These are phyloP conservation scores for Gnomoniopsis smithogilvyi DNA, from an alignment of 2,329 filamentous ascomycete species.

Conservation along the genomic window DNA sequence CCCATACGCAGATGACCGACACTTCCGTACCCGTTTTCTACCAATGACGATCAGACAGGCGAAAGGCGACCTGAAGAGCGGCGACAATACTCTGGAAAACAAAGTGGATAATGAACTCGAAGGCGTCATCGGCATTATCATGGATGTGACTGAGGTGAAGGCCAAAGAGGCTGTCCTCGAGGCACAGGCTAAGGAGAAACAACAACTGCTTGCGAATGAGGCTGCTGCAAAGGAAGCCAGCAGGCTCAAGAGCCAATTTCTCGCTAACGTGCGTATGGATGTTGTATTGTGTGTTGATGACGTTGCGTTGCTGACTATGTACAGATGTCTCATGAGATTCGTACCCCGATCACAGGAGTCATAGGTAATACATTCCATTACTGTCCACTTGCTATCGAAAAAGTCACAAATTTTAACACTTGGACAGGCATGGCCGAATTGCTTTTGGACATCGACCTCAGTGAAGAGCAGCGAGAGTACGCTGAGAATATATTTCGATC, in stretches of 20 bases:
- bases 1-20: constrained; percentile 48
- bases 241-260: constrained; percentile 74
- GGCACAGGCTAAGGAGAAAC: constrained; percentile 65
- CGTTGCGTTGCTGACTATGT: constrained; percentile 34
- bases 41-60: constrained; percentile 57
- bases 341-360: constrained; percentile 64
- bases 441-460: constrained; percentile 51
- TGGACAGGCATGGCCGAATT: constrained; percentile 44
- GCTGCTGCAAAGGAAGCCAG: constrained; percentile 77
- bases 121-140: constrained; percentile 74
- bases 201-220: constrained; percentile 68
- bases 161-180: constrained; percentile 60
- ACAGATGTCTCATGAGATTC: constrained; percentile 63
- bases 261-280: constrained; percentile 54
- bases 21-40: constrained; percentile 69
- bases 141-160: constrained; percentile 74
- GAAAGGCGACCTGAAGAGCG: constrained; percentile 46
- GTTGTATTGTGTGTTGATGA: too few species aligned
- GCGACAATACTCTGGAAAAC: constrained; percentile 43
- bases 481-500: constrained; percentile 58
- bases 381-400: too few species aligned
- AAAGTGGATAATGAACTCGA: constrained; percentile 54
- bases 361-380: constrained; percentile 27
- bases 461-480: constrained; percentile 52
- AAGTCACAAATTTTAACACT: neutral